These are phyloP conservation scores for Begonia peltatifolia DNA, from an alignment of 306 rosid genomes.

Conservation along the genomic window DNA sequence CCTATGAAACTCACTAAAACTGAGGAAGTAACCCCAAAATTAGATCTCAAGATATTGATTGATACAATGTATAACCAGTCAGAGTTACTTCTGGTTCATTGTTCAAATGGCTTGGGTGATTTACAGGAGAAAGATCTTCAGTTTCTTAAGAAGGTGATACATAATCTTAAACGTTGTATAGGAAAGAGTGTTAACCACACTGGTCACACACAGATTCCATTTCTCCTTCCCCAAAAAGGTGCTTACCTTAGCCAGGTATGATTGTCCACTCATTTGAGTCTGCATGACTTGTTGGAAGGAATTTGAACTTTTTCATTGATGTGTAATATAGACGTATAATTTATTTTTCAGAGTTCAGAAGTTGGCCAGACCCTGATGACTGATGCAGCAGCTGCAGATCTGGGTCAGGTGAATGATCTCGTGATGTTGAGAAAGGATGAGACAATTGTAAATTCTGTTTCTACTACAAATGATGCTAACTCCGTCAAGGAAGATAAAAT, in stretches of 20 bases:
- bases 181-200: slow-evolving; percentile 25
- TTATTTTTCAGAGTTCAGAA: slow-evolving; percentile 25
- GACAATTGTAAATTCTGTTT: slow-evolving; percentile 17
- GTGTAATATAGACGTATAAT: background rate
- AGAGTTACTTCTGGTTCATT: slow-evolving; percentile 45
- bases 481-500: slow-evolving; percentile 37
- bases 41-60: slow-evolving; percentile 45
- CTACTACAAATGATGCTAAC: slow-evolving; percentile 22
- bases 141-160: slow-evolving; percentile 34
- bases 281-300: no score
- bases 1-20: slow-evolving; percentile 19
- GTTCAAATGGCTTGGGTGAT: slow-evolving; percentile 23
- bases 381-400: slow-evolving; percentile 18
- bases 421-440: slow-evolving; percentile 16
- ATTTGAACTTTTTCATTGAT: no score
- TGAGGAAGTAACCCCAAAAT: slow-evolving; percentile 26
- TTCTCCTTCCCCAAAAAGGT: no score
- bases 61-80: slow-evolving; percentile 42
- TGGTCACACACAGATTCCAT: no score
- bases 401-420: slow-evolving; percentile 18
- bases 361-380: slow-evolving; percentile 18
- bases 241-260: no score
- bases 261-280: no score
- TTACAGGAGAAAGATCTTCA: slow-evolving; percentile 33
- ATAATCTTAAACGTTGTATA: slow-evolving; percentile 42